These are phyloP conservation scores for Begonia fuchsioides DNA, from an alignment of 306 rosid species.

Conservation along the genomic window DNA sequence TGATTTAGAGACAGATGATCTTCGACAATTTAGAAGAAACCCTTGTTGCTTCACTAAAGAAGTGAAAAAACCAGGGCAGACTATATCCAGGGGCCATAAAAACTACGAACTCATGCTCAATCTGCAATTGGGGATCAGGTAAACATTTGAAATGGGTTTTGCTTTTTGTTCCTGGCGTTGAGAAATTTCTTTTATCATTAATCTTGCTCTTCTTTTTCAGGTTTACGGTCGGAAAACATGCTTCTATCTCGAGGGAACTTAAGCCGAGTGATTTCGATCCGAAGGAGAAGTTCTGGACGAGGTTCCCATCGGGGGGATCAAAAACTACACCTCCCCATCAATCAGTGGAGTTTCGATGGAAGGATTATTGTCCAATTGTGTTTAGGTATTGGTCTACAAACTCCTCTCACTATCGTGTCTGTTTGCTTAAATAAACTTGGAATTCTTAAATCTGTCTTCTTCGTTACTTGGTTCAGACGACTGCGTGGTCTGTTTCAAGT, in stretches of 20 bases:
- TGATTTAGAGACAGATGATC: slow-evolving; percentile 20
- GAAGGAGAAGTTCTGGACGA: slow-evolving; percentile 85
- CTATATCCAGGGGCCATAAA: slow-evolving; percentile 78
- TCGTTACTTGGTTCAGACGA: slow-evolving; percentile 30
- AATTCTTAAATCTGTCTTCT: neutral
- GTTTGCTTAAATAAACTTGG: neutral
- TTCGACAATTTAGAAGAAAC: slow-evolving; percentile 32
- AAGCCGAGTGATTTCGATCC: slow-evolving; percentile 70
- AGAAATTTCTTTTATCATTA: neutral
- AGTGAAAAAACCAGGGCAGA: slow-evolving; percentile 72
- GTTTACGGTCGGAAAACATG: slow-evolving; percentile 80
- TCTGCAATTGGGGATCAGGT: slow-evolving; percentile 91
- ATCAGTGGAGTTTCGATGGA: slow-evolving; percentile 80
- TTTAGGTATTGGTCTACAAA: slow-evolving; percentile 41
- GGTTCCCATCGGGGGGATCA: slow-evolving; percentile 85
- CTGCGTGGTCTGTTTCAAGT: slow-evolving; percentile 70
- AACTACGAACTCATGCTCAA: slow-evolving; percentile 89
- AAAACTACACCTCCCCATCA: slow-evolving; percentile 84
- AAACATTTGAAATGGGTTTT: neutral
- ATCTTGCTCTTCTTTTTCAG: slow-evolving; percentile 15
- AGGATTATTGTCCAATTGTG: slow-evolving; percentile 90
- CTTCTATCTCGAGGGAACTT: slow-evolving; percentile 38
- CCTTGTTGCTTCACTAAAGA: slow-evolving; percentile 42
- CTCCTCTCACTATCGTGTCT: no score
- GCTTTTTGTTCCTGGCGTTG: neutral